Evolutionary conservation across 257 asterid genomes (phyloP).

Genomic region (Lantana camara): DNA sequence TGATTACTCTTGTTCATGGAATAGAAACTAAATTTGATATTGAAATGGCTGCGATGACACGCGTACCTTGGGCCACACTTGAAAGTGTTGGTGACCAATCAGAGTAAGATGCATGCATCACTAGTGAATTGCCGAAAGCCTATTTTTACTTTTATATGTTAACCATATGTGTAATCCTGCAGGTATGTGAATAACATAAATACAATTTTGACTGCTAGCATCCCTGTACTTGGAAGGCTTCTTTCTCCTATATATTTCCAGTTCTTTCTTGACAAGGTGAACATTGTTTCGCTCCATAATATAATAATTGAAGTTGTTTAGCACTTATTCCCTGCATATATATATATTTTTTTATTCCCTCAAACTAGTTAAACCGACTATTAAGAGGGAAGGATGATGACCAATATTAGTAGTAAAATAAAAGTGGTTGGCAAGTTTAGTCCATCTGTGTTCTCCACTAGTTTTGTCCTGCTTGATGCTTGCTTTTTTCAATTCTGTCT

Average conservation of each 20-base stretch:
- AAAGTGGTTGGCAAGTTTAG: slow-evolving; percentile 16
- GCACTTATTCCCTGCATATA: slow-evolving; percentile 4
- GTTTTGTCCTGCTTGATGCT: background rate
- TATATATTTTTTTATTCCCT: background rate
- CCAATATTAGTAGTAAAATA: slow-evolving; percentile 8
- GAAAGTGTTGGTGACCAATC: slow-evolving; percentile 99
- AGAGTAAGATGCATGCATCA: slow-evolving; percentile 57
- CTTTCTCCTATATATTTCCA: slow-evolving; percentile 93
- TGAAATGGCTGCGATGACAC: slow-evolving; percentile 98
- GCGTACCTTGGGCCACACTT: slow-evolving; percentile 96
- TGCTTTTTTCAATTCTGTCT: background rate
- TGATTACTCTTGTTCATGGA: slow-evolving; percentile 90
- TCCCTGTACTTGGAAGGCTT: slow-evolving; percentile 96
- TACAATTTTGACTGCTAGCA: slow-evolving; percentile 74
- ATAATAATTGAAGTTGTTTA: slow-evolving; percentile 16
- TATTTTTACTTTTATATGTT: slow-evolving; percentile 12
- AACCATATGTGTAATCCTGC: slow-evolving; percentile 44
- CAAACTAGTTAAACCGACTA: background rate
- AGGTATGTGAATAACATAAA: slow-evolving; percentile 95
- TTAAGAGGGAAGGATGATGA: slow-evolving; percentile 18
- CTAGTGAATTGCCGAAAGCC: slow-evolving; percentile 22
- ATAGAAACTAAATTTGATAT: slow-evolving; percentile 91
- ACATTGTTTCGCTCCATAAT: slow-evolving; percentile 1
- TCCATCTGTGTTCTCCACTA: slow-evolving; percentile 1
- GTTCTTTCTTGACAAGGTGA: slow-evolving; percentile 90